Percentiles rank a stretch among this genome's conserved stretches.
Conservation (phyloP, 805 yeast genomes). For the Pichia ethanolica region DNA sequence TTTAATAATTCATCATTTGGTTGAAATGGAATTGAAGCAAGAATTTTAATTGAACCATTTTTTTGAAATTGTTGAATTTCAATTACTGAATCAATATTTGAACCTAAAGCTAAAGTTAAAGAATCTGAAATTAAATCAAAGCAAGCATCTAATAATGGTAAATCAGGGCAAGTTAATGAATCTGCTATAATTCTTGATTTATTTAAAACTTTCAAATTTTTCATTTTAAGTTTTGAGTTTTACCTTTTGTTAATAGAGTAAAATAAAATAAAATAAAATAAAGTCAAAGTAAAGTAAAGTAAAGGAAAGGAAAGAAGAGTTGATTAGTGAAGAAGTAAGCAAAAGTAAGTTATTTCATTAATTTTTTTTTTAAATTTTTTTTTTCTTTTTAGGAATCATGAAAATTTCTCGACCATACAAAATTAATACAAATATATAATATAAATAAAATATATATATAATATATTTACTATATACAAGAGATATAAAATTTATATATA, state of each 20-base stretch:
- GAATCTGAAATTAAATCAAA: conserved; percentile 74
- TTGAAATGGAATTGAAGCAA: conserved; percentile 55
- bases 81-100: conserved; percentile 43
- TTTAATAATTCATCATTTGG: conserved; percentile 39
- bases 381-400: no score
- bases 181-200: conserved; percentile 44
- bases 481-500: no score
- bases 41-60: conserved; percentile 46
- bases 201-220: conserved; percentile 34
- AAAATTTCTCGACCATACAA: no score
- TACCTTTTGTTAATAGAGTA: neutral
- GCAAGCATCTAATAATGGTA: conserved; percentile 43
- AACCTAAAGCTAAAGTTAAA: conserved; percentile 55
- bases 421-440: no score
- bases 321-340: no score
- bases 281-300: neutral
- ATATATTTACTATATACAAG: no score
- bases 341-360: no score
- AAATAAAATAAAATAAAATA: neutral
- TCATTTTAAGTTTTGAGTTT: conserved; percentile 18
- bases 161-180: conserved; percentile 58
- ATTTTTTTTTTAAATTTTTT: no score
- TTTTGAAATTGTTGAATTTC: conserved; percentile 76
- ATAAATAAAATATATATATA: no score
- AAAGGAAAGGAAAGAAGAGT: no score